Evolutionary conservation across 1,284 basidiomycete genomes (phyloP).

Genomic region (Violaceomyces palustris): DNA sequence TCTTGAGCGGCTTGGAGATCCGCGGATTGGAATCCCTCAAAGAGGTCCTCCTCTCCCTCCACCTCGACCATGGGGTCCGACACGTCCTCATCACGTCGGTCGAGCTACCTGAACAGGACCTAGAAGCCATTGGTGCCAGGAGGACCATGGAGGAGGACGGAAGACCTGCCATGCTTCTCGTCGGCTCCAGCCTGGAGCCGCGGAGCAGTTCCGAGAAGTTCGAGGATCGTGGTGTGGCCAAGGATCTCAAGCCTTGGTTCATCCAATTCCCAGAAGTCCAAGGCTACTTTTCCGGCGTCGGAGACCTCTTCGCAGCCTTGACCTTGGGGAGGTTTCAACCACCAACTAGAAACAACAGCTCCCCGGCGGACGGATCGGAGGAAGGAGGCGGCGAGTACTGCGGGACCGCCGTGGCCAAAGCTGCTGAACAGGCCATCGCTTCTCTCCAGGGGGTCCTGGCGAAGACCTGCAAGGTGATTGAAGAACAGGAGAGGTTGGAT

Average conservation of each 20-base stretch:
- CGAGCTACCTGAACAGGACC: constrained; percentile 41
- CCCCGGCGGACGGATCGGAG: background rate
- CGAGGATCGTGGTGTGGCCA: constrained; percentile 20
- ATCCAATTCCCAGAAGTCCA: constrained; percentile 75
- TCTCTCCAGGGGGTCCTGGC: constrained; percentile 78
- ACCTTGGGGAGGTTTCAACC: constrained; percentile 73
- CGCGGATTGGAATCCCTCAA: constrained; percentile 65
- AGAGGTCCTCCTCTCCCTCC: constrained; percentile 68
- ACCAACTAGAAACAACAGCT: too few species aligned
- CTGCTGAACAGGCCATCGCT: constrained; percentile 62
- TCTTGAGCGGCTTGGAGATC: constrained; percentile 56
- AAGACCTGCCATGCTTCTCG: constrained; percentile 38
- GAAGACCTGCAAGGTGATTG: constrained; percentile 26
- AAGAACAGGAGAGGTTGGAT: constrained; percentile 4
- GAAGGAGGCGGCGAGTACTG: constrained; percentile 14
- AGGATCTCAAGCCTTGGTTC: constrained; percentile 55
- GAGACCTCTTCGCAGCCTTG: constrained; percentile 92
- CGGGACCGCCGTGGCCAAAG: constrained; percentile 59
- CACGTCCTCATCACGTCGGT: constrained; percentile 91
- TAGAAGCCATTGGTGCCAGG: constrained; percentile 24
- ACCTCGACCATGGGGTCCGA: constrained; percentile 68
- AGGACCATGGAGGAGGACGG: constrained; percentile 19
- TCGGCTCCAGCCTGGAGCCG: constrained; percentile 52
- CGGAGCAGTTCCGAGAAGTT: constrained; percentile 41
- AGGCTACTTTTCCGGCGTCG: constrained; percentile 93